Evolutionary conservation across 371 early-diverging fungal species (phyloP), one percentile per base, ranked within the genome.

Genomic region (Mortierella sp.): DNA sequence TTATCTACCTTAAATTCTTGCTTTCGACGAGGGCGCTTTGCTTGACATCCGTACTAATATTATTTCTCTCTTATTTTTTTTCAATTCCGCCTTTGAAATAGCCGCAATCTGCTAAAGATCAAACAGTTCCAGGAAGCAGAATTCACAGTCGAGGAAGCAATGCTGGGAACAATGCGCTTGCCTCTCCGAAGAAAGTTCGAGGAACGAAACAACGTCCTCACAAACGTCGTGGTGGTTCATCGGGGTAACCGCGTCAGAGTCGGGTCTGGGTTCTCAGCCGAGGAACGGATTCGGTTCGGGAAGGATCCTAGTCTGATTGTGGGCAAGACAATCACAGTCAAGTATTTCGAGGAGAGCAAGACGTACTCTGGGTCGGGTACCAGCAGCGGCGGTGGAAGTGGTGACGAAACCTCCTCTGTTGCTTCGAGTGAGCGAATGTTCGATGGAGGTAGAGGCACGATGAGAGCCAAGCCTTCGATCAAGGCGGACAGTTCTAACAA

Each of bases 71-170:
- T 5, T 26, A 5, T 70, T 70, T 43, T 71, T 19, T 72, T 24
- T 64, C 16, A 4, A 40, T 40, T 2, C 43, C n/a, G n/a, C 43
- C 11, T 43, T 21, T 28, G 26, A 37, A 57, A 31, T 51, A 92
- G 91, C 44, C 88, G 88, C 9, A 87, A 92, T 72, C 79, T 93
- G 77, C 67, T 91, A 37, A 93, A 93, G 71, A 72, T 93, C 74
- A 93, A 93, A 73, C 87, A 91, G 76, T 93, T 90, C 84, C 89
- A 90, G 43, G 93, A 93, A 69, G 89, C 89, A 46, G 93, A 93
- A 46, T 93, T 89, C 61, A 80, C 57, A 26, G 92, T 93, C 1
- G 83, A 89, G n/a, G 87, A 87, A 0, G 89, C 89, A 5, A 91
- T 89, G 64, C 86, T 89, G 8, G 92, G 91, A 2, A 53, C 74